phyloP scores from a whole-genome alignment of 352 stramenopile species.

The Albugo candida region DNA sequence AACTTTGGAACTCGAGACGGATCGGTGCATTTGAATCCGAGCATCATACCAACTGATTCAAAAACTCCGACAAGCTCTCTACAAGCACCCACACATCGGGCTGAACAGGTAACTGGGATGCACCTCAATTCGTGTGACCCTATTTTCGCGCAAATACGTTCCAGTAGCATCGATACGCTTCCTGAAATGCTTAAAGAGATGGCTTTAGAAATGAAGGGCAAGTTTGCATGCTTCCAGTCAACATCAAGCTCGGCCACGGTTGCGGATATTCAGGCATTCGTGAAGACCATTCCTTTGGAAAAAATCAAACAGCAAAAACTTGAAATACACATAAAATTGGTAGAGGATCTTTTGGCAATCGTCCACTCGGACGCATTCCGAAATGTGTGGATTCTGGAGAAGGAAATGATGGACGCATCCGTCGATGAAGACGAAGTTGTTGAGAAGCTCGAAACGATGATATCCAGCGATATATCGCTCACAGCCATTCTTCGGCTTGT shows the following conservation, averaged over 20 bases:
- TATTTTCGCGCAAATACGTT: constrained; percentile 35
- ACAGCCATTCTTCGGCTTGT: constrained; percentile 34
- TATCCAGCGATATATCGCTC: constrained; percentile 32
- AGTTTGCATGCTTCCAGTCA: constrained; percentile 31
- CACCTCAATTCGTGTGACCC: constrained; percentile 37
- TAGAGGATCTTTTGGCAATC: constrained; percentile 27
- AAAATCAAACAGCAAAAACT: constrained; percentile 30
- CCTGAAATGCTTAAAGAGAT: constrained; percentile 22
- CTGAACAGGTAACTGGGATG: constrained; percentile 9
- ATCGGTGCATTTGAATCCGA: constrained; percentile 9
- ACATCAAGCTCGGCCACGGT: constrained; percentile 21
- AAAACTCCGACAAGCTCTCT: constrained; percentile 17
- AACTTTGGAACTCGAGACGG: constrained; percentile 39
- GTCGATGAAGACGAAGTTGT: constrained; percentile 13
- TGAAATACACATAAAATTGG: constrained; percentile 36
- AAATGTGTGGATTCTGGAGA: constrained; percentile 44
- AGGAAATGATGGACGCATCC: constrained; percentile 33
- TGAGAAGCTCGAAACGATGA: constrained; percentile 26
- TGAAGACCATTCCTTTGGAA: constrained; percentile 41
- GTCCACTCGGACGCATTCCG: constrained; percentile 28
- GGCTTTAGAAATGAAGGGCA: constrained; percentile 25
- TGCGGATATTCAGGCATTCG: constrained; percentile 46
- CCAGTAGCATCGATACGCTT: constrained; percentile 40
- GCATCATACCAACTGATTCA: neutral
- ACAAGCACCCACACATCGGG: neutral